phyloP scores from a whole-genome alignment of 208 protist genomes.

The Wallacemonas sp. region DNA sequence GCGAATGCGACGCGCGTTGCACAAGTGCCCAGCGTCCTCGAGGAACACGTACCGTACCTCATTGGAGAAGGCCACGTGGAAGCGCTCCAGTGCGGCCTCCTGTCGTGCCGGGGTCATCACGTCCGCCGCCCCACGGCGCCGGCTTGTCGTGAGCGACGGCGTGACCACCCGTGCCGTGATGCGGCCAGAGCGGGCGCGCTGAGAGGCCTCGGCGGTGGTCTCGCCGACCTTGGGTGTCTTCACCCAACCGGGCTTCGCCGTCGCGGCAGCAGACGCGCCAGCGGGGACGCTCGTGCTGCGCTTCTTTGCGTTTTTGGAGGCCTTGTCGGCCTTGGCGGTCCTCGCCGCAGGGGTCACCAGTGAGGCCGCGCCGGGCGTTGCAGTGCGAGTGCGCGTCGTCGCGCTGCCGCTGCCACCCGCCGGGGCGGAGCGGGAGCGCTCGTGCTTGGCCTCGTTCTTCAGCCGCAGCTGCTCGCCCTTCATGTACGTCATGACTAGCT shows the following conservation, averaged over 20 bases:
- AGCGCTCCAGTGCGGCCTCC: conserved; percentile 27
- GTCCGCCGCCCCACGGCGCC: background rate
- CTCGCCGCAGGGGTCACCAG: background rate
- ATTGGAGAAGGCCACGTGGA: conserved; percentile 33
- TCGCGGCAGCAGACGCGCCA: background rate
- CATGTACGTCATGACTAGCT: conserved; percentile 47
- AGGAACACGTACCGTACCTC: conserved; percentile 60
- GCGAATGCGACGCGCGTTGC: conserved; percentile 33
- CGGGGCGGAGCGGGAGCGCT: conserved; percentile 4
- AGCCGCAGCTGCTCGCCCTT: conserved; percentile 30
- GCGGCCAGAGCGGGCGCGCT: conserved; percentile 6
- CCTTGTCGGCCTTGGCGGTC: background rate
- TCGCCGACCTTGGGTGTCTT: conserved; percentile 17
- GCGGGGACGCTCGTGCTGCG: background rate
- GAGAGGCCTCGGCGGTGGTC: conserved; percentile 13
- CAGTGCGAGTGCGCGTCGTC: conserved; percentile 13
- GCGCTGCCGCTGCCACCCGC: conserved; percentile 3
- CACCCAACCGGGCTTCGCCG: background rate
- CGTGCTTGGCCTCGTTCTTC: conserved; percentile 11
- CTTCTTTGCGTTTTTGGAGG: background rate
- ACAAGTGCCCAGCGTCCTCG: conserved; percentile 38
- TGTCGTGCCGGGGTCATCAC: conserved; percentile 12
- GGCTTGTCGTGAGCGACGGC: conserved; percentile 1
- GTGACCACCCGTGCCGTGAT: background rate
- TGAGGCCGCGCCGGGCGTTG: background rate